Conservation (phyloP, 192 early-diverging fungal genomes). For the Coemansia sp. region DNA sequence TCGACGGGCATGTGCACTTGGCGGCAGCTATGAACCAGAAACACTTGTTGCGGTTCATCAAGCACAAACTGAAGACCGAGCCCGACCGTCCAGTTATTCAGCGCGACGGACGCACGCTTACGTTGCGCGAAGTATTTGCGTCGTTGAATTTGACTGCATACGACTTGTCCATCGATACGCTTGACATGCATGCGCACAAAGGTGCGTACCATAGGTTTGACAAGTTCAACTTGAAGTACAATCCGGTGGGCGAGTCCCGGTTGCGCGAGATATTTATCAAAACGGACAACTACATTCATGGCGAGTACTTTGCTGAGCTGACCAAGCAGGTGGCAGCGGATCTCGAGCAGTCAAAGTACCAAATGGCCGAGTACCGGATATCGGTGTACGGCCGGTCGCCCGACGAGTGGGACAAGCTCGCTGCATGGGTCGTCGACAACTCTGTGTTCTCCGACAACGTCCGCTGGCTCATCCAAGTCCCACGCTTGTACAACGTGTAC, state of each 20-base stretch:
- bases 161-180: conserved; percentile 89
- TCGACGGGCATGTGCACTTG: conserved; percentile 95
- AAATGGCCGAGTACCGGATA: conserved; percentile 90
- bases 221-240: conserved; percentile 97
- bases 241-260: conserved; percentile 92
- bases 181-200: conserved; percentile 97
- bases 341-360: conserved; percentile 92
- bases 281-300: conserved; percentile 87
- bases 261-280: conserved; percentile 95
- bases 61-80: conserved; percentile 78
- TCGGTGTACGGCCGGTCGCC: conserved; percentile 88
- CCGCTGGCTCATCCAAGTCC: conserved; percentile 94
- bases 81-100: conserved; percentile 80
- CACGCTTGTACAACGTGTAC: conserved; percentile 89
- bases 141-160: conserved; percentile 90
- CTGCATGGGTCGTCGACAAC: conserved; percentile 88
- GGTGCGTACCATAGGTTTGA: conserved; percentile 96
- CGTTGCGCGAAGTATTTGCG: conserved; percentile 81
- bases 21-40: conserved; percentile 96
- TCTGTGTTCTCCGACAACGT: conserved; percentile 88
- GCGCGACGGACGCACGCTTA: conserved; percentile 81
- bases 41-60: conserved; percentile 93
- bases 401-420: conserved; percentile 92
- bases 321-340: conserved; percentile 90
- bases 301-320: conserved; percentile 86